phyloP scores from a whole-genome alignment of 2,329 filamentous ascomycete genomes.

The Fusarium veterinarium region DNA sequence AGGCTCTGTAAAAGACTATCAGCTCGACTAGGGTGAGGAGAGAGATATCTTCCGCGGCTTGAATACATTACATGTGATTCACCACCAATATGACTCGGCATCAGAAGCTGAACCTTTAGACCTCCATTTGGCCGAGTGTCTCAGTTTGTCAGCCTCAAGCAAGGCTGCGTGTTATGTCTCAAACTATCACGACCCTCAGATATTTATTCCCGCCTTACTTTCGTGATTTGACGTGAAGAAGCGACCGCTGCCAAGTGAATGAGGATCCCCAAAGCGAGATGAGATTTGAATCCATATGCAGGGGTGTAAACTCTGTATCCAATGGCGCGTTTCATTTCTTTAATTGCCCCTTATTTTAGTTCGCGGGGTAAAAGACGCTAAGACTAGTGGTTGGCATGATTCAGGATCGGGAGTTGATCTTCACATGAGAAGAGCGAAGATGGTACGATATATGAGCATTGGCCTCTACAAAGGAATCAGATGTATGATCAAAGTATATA shows the following conservation, averaged over 20 bases:
- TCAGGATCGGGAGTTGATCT: background rate
- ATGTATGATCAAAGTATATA: background rate
- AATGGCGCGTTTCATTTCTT: background rate
- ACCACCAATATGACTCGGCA: background rate
- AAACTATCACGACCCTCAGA: background rate
- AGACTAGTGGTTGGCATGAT: background rate
- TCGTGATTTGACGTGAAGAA: background rate
- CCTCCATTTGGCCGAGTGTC: background rate
- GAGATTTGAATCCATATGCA: conserved; percentile 3
- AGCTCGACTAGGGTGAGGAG: background rate
- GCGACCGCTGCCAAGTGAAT: background rate
- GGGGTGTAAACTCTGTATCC: background rate
- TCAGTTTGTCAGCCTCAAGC: background rate
- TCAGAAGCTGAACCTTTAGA: background rate
- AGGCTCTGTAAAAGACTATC: background rate
- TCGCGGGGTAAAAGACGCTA: conserved; percentile 19
- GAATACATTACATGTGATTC: background rate
- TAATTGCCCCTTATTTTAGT: conserved; percentile 1
- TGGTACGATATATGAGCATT: background rate
- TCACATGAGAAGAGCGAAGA: background rate
- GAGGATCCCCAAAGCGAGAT: conserved; percentile 13
- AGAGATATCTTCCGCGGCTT: background rate
- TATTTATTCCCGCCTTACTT: background rate
- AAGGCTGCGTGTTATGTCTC: background rate
- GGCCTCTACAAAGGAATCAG: background rate